Base-by-base conservation (phyloP, 2,329 filamentous ascomycete genomes). In the Hymenoscyphus scutula region DNA sequence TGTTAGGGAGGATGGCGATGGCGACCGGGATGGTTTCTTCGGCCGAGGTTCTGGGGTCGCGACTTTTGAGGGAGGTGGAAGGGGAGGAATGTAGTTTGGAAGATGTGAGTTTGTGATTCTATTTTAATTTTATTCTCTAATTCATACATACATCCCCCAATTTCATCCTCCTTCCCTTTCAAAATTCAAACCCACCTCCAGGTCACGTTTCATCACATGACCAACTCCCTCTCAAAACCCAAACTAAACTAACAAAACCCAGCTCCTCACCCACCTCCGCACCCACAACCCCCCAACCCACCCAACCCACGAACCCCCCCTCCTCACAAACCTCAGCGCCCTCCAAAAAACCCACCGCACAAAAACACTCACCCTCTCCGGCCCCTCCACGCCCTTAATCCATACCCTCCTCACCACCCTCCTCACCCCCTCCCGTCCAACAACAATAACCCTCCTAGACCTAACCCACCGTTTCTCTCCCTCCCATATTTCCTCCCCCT, bases 341-440 rank as follows among this genome's bases (percentile, higher is more conserved):
- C 73, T 87, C 25, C 76, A 79, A 37, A 69, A 72, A 7, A 76
- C 74, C 1, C 81, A 84, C 71, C 76, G 77, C 10, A 83, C 81
- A 0, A 79, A 80, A 8, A 59, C 53, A 2, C 71, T 88, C 15
- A 77, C 80, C 15, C 72, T 87, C 59, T 78, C 78, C 17, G 84
- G 85, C 1, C 80, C 82, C 11, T 75, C 80, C 63, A 75, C 84
- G 13, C 80, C 83, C 0, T 76, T 89, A 8, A 69, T 88, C 38
- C 86, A 88, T 75, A 76, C 79, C 59, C 73, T 89, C 3, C 72
- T 85, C 27, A 81, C 81, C 3, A 77, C 76, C 1, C 76, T 87
- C 41, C 74, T 86, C n/a, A 74, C 78, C 0, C 65, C 77, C 4
- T 81, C 80, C 58, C 67, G 69, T 34, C 23, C 45, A 11, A 64